phyloP scores from a whole-genome alignment of 225 moss, liverwort and hornwort genomes.

The Rhytidiadelphus loreus region DNA sequence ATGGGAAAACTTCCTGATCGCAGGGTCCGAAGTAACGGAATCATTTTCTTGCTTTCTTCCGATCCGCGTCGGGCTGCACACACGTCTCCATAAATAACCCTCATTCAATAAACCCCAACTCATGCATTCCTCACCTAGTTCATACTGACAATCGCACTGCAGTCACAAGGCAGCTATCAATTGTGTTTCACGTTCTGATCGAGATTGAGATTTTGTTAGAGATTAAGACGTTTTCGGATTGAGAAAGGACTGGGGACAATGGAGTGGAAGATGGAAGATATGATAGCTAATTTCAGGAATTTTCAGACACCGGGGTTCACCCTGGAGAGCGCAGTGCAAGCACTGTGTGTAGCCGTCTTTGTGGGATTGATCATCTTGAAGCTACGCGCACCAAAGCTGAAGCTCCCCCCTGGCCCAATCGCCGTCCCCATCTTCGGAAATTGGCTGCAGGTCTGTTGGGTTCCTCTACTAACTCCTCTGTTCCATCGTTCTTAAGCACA shows the following conservation, averaged over 20 bases:
- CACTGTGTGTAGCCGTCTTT: conserved; percentile 8
- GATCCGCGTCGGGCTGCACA: neutral
- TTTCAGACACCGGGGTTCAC: neutral
- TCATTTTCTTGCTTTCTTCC: neutral
- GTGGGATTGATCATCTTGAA: conserved; percentile 16
- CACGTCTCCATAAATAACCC: neutral
- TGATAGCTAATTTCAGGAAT: neutral
- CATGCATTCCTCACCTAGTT: neutral
- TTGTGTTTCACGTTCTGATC: neutral
- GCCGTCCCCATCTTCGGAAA: conserved; percentile 27
- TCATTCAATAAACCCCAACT: neutral
- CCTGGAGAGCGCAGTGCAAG: neutral
- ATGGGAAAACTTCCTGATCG: neutral
- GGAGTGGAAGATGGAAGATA: neutral
- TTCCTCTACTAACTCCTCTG: neutral
- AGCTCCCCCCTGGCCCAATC: conserved; percentile 30
- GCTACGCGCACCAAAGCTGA: conserved; percentile 9
- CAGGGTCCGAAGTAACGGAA: neutral
- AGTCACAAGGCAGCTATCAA: neutral
- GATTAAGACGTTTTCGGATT: neutral
- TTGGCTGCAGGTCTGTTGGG: conserved; percentile 25
- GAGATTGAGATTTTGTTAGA: neutral
- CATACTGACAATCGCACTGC: neutral
- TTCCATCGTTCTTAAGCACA: neutral
- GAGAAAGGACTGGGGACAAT: neutral